phyloP scores from a whole-genome alignment of 306 rosid species.

The Abrus pulchellus region DNA sequence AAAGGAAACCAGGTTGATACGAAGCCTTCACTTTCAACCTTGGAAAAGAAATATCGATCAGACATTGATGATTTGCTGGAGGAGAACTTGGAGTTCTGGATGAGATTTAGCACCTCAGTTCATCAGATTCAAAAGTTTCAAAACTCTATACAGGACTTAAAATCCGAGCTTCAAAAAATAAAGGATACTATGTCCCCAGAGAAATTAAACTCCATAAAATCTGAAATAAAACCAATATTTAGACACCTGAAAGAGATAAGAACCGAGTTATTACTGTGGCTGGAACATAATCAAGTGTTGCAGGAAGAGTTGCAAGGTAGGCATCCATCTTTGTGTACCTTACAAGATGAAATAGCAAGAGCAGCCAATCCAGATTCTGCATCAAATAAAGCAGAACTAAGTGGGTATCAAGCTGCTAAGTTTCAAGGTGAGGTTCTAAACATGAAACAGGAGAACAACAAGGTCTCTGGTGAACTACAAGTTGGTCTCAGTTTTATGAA shows the following conservation, averaged over 20 bases:
- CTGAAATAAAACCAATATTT: slow-evolving; percentile 72
- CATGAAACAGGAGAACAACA: slow-evolving; percentile 83
- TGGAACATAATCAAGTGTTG: slow-evolving; percentile 73
- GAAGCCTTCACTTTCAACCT: slow-evolving; percentile 51
- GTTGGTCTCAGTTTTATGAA: slow-evolving; percentile 66
- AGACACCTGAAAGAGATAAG: slow-evolving; percentile 83
- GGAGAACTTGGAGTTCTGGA: slow-evolving; percentile 90
- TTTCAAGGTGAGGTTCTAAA: slow-evolving; percentile 93
- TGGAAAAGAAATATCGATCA: slow-evolving; percentile 70
- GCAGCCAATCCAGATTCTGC: slow-evolving; percentile 49
- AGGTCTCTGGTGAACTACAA: slow-evolving; percentile 70
- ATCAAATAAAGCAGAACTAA: slow-evolving; percentile 51
- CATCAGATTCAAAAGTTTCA: slow-evolving; percentile 90
- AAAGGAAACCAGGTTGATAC: slow-evolving; percentile 38
- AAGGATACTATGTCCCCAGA: slow-evolving; percentile 54
- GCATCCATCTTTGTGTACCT: slow-evolving; percentile 63
- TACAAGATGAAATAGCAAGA: slow-evolving; percentile 79
- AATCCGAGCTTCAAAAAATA: slow-evolving; percentile 56
- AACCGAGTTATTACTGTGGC: slow-evolving; percentile 80
- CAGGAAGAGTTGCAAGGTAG: slow-evolving; percentile 77
- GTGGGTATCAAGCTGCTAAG: slow-evolving; percentile 81
- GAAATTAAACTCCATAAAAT: slow-evolving; percentile 49
- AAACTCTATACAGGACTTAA: slow-evolving; percentile 72
- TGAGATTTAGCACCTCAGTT: slow-evolving; percentile 84
- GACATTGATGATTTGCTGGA: slow-evolving; percentile 73